phyloP scores from a whole-genome alignment of 2,329 filamentous ascomycete species.

The Monosporascus sp. region DNA sequence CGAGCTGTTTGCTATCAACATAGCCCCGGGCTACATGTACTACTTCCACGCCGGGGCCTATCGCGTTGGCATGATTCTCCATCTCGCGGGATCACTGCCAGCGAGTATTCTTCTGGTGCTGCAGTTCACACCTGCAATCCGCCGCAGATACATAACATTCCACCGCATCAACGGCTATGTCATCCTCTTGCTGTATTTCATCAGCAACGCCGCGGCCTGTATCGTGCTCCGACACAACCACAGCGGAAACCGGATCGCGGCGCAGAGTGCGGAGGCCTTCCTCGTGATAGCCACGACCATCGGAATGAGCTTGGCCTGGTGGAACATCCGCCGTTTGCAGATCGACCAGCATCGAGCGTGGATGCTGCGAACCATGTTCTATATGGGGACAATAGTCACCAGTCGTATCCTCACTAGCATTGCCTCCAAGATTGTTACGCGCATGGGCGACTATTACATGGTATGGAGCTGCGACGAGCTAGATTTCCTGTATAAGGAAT shows the following conservation, averaged over 20 bases:
- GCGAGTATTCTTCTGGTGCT: conserved; percentile 35
- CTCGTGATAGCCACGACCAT: conserved; percentile 40
- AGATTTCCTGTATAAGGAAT: too few species aligned
- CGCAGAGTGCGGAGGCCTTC: conserved; percentile 39
- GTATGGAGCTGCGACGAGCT: background rate
- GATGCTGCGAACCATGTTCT: conserved; percentile 47
- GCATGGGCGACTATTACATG: conserved; percentile 16
- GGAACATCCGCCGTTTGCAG: conserved; percentile 55
- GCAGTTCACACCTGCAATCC: conserved; percentile 42
- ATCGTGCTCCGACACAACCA: conserved; percentile 48
- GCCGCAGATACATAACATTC: too few species aligned
- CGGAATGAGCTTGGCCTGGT: conserved; percentile 41
- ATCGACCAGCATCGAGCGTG: conserved; percentile 60
- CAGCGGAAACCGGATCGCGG: conserved; percentile 45
- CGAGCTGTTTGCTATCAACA: background rate
- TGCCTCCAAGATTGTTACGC: conserved; percentile 17
- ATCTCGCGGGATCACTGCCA: conserved; percentile 36
- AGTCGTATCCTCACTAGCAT: conserved; percentile 43
- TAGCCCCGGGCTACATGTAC: conserved; percentile 31
- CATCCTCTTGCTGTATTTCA: conserved; percentile 40
- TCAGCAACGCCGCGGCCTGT: conserved; percentile 43
- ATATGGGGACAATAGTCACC: conserved; percentile 49
- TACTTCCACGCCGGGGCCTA: conserved; percentile 14
- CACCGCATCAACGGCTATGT: conserved; percentile 42
- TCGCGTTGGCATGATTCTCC: conserved; percentile 34